Base-by-base conservation (phyloP, 176 grass and related monocot species). In the Bolboschoenus planiculmis region DNA sequence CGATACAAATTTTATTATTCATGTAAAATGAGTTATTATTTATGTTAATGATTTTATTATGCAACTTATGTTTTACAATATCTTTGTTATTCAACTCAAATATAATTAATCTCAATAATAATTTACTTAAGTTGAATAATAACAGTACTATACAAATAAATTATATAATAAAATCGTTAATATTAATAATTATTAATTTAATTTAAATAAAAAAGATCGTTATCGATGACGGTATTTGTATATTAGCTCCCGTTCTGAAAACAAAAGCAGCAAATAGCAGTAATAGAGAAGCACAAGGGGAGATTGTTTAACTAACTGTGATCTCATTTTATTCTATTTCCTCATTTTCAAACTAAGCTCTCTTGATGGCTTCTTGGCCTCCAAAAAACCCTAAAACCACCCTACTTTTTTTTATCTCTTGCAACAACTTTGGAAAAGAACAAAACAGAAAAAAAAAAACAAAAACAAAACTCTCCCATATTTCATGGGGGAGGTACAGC, bases 321-420 rank as follows among this genome's bases (percentile, higher is more conserved):
- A 82, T 82, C 57, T 63, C 58, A 66, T 82, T 82, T 82, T 82
- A 82, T 65, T 82, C 40, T 82, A 66, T 63, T 63, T 63, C 39
- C 80, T 82, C 58, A 59, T 82, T n/a, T n/a, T 63, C 39, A 82
- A 63, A 46, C 80, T 82, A 82, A 82, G 40, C 80, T 82, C 58
- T 64, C 79, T 37, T 80, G 31, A 80, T 80, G 51, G 21, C 56
- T 80, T 81, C 79, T 23, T 60, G 51, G 79, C 79, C 79, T 57
- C 36, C 55, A 81, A 81, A n/a, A 81, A 81, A 24, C 79, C 36
- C 58, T 61, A 82, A 82, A 42, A 66, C 37, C 35, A 46, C 56
- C 40, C 56, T 63, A 60, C 53, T 53, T 16, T 53, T 63, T 81
- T 75, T 50, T 53, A 50, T 77, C 44, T 77, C 47, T 53, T 53